These are phyloP conservation scores for Trichosporon sp. DNA, from an alignment of 1,284 basidiomycete genomes.

Conservation along the genomic window DNA sequence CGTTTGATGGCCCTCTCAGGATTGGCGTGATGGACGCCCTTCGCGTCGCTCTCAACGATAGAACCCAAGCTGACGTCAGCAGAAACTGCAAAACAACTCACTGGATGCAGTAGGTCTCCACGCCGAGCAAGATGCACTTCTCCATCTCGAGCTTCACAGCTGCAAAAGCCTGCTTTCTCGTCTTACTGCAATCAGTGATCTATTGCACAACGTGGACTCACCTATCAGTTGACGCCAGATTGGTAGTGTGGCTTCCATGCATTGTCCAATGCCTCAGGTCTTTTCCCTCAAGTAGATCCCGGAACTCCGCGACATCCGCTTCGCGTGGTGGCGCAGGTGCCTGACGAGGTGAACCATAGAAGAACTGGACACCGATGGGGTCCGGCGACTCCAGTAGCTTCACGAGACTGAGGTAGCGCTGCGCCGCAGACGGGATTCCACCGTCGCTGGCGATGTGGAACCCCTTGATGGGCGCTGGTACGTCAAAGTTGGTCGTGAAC, in stretches of 20 bases:
- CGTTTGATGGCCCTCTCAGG: constrained; percentile 1
- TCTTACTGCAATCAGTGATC: constrained; percentile 1
- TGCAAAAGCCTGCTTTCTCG: neutral
- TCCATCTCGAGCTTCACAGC: constrained; percentile 10
- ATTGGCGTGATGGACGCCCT: neutral
- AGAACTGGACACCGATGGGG: constrained; percentile 5
- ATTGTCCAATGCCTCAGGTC: constrained; percentile 8
- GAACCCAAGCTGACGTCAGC: constrained; percentile 3
- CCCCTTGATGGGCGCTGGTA: constrained; percentile 11
- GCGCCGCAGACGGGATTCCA: neutral
- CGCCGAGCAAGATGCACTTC: neutral
- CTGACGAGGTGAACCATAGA: constrained; percentile 7
- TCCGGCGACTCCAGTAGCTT: neutral
- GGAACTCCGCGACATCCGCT: neutral
- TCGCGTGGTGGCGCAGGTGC: neutral
- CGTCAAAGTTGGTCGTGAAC: too few relatives aligned
- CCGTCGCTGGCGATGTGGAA: constrained; percentile 17
- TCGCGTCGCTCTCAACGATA: neutral
- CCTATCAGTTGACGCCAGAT: constrained; percentile 5
- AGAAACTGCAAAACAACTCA: neutral
- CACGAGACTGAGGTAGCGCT: neutral
- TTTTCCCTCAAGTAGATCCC: neutral
- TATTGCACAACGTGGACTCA: neutral
- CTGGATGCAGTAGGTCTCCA: constrained; percentile 17
- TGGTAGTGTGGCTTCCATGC: constrained; percentile 17